Percentiles rank a stretch among this genome's conserved stretches.
Conservation (phyloP, 805 yeast genomes). For the Pichia deserticola region DNA sequence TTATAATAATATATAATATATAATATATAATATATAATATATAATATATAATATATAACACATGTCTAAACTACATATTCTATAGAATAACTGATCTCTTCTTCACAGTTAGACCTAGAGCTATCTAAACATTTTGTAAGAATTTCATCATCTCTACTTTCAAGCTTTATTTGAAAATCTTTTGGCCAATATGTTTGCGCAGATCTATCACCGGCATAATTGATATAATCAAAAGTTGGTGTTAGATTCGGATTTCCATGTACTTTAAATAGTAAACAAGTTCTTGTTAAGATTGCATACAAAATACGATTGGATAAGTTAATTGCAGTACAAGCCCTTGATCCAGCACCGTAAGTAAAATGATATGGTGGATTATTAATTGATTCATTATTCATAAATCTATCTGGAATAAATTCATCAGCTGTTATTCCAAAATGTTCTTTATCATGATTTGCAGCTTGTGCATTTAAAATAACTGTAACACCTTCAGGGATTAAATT, state of each 20-base stretch:
- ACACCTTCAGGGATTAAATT: constrained; percentile 14
- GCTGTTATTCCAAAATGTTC: constrained; percentile 14
- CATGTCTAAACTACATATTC: constrained; percentile 6
- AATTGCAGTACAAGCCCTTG: constrained; percentile 20
- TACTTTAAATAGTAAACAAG: constrained; percentile 15
- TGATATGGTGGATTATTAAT: constrained; percentile 18
- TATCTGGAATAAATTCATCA: constrained; percentile 17
- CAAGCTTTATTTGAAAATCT: constrained; percentile 12
- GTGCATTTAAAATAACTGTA: constrained; percentile 19
- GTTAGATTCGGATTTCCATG: neutral
- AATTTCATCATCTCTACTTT: constrained; percentile 6
- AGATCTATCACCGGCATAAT: constrained; percentile 15
- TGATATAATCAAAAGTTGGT: constrained; percentile 14
- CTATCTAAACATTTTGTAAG: constrained; percentile 9
- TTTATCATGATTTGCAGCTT: constrained; percentile 19
- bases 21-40: no score
- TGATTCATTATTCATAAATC: constrained; percentile 10
- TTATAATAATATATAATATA: no score
- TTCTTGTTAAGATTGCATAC: constrained; percentile 13
- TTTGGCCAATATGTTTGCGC: constrained; percentile 20
- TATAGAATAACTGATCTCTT: constrained; percentile 13
- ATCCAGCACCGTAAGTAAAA: constrained; percentile 20
- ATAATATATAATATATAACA: no score
- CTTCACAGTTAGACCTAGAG: constrained; percentile 6
- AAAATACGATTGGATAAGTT: constrained; percentile 16